Base-by-base conservation (phyloP, 768 basidiomycete genomes). In the Hygrocybe coccinea region DNA sequence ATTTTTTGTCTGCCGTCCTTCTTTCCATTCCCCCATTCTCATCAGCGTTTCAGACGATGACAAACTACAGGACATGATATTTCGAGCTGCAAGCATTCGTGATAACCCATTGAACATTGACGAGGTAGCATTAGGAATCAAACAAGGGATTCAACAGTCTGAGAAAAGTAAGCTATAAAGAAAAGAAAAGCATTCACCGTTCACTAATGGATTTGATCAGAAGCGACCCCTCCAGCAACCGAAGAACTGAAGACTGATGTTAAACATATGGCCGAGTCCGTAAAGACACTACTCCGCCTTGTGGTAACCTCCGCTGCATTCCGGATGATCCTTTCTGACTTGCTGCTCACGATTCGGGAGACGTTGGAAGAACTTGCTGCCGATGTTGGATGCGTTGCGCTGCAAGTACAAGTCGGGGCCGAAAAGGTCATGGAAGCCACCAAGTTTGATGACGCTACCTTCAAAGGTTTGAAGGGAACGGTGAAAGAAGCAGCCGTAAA, bases 401-500 rank as follows among this genome's bases (percentile, higher is more conserved):
- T 56, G 3, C 57, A 66, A 19, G 70, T 74, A 0, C 68, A 73
- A 43, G 57, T 67, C 11, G 67, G 66, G 14, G 74, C 74, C 0
- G 64, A 63, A 50, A 62, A 64, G 8, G 66, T 76, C 1, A 69
- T 71, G 58, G 59, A 66, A 33, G 53, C 57, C 15, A 46, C 48
- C n/a, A 47, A 52, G 59, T 37, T 62, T 37, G 55, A 55, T 33
- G 55, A 60, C 41, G 50, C 58, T 15, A 58, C 67, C 10, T 52
- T 60, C 12, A 56, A 66, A 47, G 62, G 59, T 19, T 48, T 65
- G 14, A 62, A 64, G 43, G 58, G 61, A 22, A 82, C 94, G 5
- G 95, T 95, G 66, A 88, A 94, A 51, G 76, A 77, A 54, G 74
- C 75, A 17, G 73, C 75, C 17, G 70, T 63, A 0, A 72, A 74